Evolutionary conservation across 2,329 filamentous ascomycete genomes (phyloP), one percentile per base, ranked within the genome.

Genomic region (Magnaporthiopsis poae): DNA sequence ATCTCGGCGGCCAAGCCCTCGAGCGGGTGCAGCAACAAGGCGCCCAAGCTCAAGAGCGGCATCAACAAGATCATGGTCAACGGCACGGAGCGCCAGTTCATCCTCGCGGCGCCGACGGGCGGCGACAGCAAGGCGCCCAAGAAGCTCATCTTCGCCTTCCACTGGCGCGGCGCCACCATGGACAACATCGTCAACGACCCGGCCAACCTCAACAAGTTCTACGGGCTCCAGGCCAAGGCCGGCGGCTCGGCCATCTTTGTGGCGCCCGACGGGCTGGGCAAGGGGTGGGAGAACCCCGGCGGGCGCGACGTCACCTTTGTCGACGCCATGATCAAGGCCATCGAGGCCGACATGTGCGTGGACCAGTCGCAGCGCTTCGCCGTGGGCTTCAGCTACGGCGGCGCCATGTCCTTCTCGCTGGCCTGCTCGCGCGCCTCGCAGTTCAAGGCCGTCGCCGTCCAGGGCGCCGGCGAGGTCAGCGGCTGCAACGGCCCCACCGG

Each of bases 351-450:
- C 31, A 75, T 81, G 60, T 82, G 80, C 68, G 71, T 82, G 39
- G 75, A 82, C 67, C 71, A 76, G 68, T 72, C 71, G 46, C 74
- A 76, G 65, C 74, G 77, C 66, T 82, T 81, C 71, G 74, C 77
- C 31, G 77, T 77, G 1, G 79, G 79, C 27, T 81, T 78, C 72
- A 78, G 76, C 68, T 80, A 78, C 69, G 79, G 80, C 56, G 79
- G 74, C 61, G 76, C 76, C 60, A 81, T 81, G 78, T 75, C 73
- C 13, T 79, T 74, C 70, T 73, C 76, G 0, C 70, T 80, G 13
- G 79, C 80, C 3, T 81, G 79, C 69, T 75, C 78, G 3, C 75
- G 76, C 15, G 73, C 78, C 15, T 69, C 71, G 46, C 64, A 71
- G 62, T 76, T 80, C 72, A 74, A 75, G 35, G 80, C 77, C 62